phyloP scores from a whole-genome alignment of 2,329 filamentous ascomycete species.

The Colletotrichum incanum region DNA sequence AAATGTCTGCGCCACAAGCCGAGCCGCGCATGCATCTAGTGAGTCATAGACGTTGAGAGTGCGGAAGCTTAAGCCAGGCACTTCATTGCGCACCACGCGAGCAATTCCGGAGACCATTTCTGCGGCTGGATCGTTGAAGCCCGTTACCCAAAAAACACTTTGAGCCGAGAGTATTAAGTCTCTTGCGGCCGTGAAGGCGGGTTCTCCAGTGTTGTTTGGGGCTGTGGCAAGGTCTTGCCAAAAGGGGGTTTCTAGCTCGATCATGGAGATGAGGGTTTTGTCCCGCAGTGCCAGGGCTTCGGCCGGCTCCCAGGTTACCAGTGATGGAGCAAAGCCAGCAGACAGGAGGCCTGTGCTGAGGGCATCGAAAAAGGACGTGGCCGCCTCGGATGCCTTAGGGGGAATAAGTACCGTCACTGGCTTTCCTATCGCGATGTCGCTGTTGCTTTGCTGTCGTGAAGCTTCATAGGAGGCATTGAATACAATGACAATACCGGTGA shows the following conservation, averaged over 20 bases:
- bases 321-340: background rate
- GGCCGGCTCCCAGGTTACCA: background rate
- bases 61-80: constrained; percentile 6
- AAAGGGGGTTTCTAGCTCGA: background rate
- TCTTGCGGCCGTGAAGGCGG: background rate
- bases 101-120: background rate
- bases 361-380: background rate
- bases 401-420: background rate
- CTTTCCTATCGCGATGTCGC: background rate
- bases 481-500: background rate
- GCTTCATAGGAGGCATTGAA: background rate
- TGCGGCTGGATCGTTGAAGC: background rate
- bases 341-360: background rate
- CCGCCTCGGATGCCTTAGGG: background rate
- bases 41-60: background rate
- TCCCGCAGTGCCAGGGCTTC: background rate
- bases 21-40: background rate
- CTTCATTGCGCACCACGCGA: background rate
- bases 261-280: background rate
- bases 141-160: background rate
- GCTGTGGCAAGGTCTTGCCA: background rate
- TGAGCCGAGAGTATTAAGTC: background rate
- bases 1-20: background rate
- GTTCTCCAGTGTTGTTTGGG: background rate
- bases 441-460: background rate